These are phyloP conservation scores for Tricholoma bakamatsutake DNA, from an alignment of 768 basidiomycete species.

Conservation along the genomic window DNA sequence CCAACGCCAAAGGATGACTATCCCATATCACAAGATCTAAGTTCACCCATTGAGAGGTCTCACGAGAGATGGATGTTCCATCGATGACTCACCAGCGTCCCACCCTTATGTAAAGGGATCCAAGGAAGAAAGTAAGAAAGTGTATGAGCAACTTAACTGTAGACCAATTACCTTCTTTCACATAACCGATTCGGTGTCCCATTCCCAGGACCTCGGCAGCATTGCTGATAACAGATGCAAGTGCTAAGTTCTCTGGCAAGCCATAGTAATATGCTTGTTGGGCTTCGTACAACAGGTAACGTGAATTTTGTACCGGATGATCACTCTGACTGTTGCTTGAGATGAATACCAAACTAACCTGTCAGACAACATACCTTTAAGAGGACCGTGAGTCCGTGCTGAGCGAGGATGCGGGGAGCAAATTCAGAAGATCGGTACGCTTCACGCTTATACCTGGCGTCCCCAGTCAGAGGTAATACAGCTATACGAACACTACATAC, in stretches of 20 bases:
- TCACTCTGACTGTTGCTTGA: slow-evolving; percentile 44
- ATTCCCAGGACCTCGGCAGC: slow-evolving; percentile 73
- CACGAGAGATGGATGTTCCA: background rate
- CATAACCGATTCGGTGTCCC: slow-evolving; percentile 75
- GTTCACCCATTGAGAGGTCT: background rate
- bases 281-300: slow-evolving; percentile 78
- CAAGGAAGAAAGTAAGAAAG: background rate
- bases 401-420: slow-evolving; percentile 67
- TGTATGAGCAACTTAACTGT: background rate
- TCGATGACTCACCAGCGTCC: slow-evolving; percentile 53
- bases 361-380: slow-evolving; percentile 55
- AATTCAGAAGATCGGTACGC: slow-evolving; percentile 78
- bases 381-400: slow-evolving; percentile 59
- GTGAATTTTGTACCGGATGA: slow-evolving; percentile 59
- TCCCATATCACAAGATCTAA: slow-evolving; percentile 80
- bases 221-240: slow-evolving; percentile 69
- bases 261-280: slow-evolving; percentile 83
- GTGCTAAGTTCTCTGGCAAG: slow-evolving; percentile 59
- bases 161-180: slow-evolving; percentile 47
- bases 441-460: slow-evolving; percentile 66
- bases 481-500: slow-evolving; percentile 11
- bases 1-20: slow-evolving; percentile 76
- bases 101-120: slow-evolving; percentile 45
- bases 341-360: background rate
- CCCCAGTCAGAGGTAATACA: background rate